Percentiles rank a stretch among this genome's conserved stretches.
Conservation (phyloP, 208 protist genomes). For the Leishmania guyanensis region DNA sequence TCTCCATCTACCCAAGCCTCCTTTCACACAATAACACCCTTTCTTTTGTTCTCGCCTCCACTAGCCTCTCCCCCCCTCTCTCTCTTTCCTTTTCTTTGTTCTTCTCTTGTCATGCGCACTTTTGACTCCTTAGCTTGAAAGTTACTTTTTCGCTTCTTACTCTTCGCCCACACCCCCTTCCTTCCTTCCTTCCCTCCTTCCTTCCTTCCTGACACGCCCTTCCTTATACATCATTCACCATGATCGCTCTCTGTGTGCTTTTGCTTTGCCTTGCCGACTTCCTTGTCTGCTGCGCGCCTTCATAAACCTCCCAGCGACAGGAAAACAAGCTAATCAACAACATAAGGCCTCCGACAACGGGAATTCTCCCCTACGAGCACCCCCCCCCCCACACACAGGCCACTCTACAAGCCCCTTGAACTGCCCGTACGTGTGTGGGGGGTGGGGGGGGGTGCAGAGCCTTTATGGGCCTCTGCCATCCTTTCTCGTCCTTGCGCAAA, state of each 20-base stretch:
- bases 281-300: conserved; percentile 10
- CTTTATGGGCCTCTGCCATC: neutral
- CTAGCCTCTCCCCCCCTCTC: neutral
- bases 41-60: neutral
- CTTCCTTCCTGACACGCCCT: neutral
- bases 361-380: neutral
- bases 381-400: neutral
- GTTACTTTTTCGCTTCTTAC: conserved; percentile 3
- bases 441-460: neutral
- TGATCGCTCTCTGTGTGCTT: neutral
- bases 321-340: neutral
- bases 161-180: neutral
- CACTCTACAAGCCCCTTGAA: neutral
- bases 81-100: neutral
- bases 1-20: neutral
- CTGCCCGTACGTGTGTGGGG: neutral
- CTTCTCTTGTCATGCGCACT: neutral
- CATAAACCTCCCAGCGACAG: conserved; percentile 16
- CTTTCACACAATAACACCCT: neutral
- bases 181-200: neutral
- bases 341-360: neutral
- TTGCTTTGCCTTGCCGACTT: neutral
- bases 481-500: neutral
- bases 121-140: conserved; percentile 20
- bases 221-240: conserved; percentile 6